Base-by-base conservation (phyloP, 176 grass and related monocot genomes). In the Eremochloa ophiuroides region DNA sequence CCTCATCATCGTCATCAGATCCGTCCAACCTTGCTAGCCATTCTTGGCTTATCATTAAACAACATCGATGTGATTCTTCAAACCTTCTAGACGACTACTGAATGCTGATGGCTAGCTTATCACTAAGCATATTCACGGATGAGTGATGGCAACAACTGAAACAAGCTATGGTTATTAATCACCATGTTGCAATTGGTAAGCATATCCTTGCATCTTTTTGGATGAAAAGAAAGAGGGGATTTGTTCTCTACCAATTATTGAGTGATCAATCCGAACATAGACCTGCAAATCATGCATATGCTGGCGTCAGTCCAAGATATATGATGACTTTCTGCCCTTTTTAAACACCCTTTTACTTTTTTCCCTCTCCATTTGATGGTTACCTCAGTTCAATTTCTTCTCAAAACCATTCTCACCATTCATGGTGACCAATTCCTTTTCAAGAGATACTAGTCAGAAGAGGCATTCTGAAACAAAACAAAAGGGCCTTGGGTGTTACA, bases 161-260 rank as follows among this genome's bases (percentile, higher is more conserved):
- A 80, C 62, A 38, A 17, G 77, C 30, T 66, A 66, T 62, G 30
- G 26, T 71, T 37, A 59, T 80, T 74, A 75, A 80, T 84, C 1
- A 14, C 23, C 76, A 61, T 69, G 61, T 60, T 75, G 69, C 40
- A 75, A 61, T 80, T 84, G 8, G 73, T 74, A 74, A 88, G 30
- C 51, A 88, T 80, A 84, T 80, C 86, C 76, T 88, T 79, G 60
- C 43, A 26, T 44, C 33, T 51, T 34, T 18, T 60, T 25, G 10
- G 51, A 69, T 30, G 18, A 75, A 76, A 89, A 43, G 23, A 74
- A 81, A 17, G n/a, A 29, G 4, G 13, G 87, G 80, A 83, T 67
- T 18, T 84, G 53, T 84, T 80, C 76, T 80, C 39, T 25, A 17
- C 42, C 16, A 53, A 68, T 80, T 80, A 67, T 67, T 84, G 34